A percentile compares a stretch with the other conserved stretches of the same genome.
These are phyloP conservation scores for Hyaloscypha bicolor DNA, from an alignment of 495 filamentous ascomycete genomes.

Conservation along the genomic window DNA sequence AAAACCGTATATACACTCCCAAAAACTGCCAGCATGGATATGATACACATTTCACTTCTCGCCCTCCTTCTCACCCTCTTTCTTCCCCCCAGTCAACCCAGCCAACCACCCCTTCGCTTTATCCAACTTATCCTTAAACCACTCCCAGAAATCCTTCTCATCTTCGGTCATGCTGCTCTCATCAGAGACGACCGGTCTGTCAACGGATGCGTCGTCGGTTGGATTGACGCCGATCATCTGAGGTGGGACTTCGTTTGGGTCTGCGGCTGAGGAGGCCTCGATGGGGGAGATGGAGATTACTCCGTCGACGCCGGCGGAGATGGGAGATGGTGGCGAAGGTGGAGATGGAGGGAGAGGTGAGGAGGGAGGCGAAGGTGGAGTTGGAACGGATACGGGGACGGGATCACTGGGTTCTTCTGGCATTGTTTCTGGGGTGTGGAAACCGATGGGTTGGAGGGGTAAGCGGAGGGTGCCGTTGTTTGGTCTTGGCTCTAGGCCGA, in stretches of 20 bases:
- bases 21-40: neutral
- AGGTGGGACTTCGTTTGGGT: slow-evolving; percentile 25
- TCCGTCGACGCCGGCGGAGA: slow-evolving; percentile 13
- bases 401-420: slow-evolving; percentile 26
- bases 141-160: slow-evolving; percentile 48
- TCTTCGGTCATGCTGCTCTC: slow-evolving; percentile 30
- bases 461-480: slow-evolving; percentile 91
- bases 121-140: slow-evolving; percentile 50
- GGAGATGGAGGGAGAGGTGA: slow-evolving; percentile 2
- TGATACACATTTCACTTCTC: neutral
- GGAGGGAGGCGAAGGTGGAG: neutral
- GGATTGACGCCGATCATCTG: slow-evolving; percentile 25
- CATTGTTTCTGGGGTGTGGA: slow-evolving; percentile 25
- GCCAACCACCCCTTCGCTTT: slow-evolving; percentile 39
- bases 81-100: slow-evolving; percentile 32
- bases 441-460: slow-evolving; percentile 50
- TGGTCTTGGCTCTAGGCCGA: slow-evolving; percentile 66
- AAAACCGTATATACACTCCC: neutral
- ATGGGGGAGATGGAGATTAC: slow-evolving; percentile 32
- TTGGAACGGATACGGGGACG: neutral
- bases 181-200: slow-evolving; percentile 17
- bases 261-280: slow-evolving; percentile 27
- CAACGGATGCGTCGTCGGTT: slow-evolving; percentile 7
- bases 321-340: slow-evolving; percentile 3
- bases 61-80: slow-evolving; percentile 9